Evolutionary conservation across 1,284 basidiomycete genomes (phyloP), one percentile per base, ranked within the genome.

Genomic region (Cutaneotrichosporon sp.): DNA sequence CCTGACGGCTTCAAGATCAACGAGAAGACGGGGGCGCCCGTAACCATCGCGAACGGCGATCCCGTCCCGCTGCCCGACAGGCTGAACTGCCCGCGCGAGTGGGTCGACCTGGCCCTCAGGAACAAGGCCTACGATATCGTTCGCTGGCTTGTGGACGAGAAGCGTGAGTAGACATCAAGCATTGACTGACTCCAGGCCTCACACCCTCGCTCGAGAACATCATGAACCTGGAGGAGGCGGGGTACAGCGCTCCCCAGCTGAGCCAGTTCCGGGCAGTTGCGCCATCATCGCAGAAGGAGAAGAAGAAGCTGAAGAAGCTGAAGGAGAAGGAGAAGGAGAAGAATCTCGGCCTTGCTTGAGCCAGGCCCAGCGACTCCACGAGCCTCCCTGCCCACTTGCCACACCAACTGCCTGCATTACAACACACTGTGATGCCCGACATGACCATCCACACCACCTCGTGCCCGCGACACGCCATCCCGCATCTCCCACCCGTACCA

Each of bases 61-160:
- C 54, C 52, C 18, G 59, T 64, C 14, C 72, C 70, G 49, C 31
- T 69, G 27, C 43, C 43, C 2, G 69, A 73, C 56, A 57, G 73
- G n/a, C 45, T 75, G 0, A 34, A n/a, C n/a, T 51, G 29, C 18
- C n/a, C 16, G 16, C 22, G 24, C 11, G 14, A 36, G 16, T 53
- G 51, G 52, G 76, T 77, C 34, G 69, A 74, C 59, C 52, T 61
- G 38, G 74, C 74, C 24, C 83, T 88, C 10, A 84, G 82, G 55
- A 78, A 65, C 25, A 74, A 72, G 2, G 64, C 73, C 84, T 89
- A 87, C 72, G 75, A 78, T 24, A 74, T 94, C 56, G 86, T 87
- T 54, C 82, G 88, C 56, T 93, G 90, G 72, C 82, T 93, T 49
- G 84, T 86, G 55, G 77, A 81, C 61, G 91, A 91, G 73, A 92